Percentiles rank a stretch among this genome's conserved stretches.
phyloP scores from a whole-genome alignment of 768 basidiomycete species.

The Hemileccinum rubropunctum region DNA sequence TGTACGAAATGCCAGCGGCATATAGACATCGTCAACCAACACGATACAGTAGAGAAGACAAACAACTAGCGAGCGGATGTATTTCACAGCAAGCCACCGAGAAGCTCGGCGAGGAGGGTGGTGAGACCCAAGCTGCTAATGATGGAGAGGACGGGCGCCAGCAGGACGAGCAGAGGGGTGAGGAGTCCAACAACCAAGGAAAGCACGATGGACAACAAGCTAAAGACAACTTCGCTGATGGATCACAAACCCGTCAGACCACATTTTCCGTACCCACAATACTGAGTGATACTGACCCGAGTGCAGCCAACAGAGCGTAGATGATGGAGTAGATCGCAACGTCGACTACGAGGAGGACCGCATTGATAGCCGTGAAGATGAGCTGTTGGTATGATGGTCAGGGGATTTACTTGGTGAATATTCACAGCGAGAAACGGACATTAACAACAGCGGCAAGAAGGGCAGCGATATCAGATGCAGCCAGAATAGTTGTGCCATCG shows the following conservation, averaged over 20 bases:
- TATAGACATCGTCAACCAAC: no score
- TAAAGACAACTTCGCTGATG: constrained; percentile 1
- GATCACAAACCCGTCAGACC: neutral
- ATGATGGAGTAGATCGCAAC: neutral
- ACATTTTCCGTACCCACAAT: no score
- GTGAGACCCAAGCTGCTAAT: constrained; percentile 6
- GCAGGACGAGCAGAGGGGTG: neutral
- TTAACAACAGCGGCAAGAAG: constrained; percentile 1
- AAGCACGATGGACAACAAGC: neutral
- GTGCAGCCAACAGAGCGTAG: neutral
- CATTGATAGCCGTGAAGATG: constrained; percentile 1
- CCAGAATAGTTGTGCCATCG: constrained; percentile 1
- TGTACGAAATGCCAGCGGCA: no score
- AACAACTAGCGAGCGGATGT: no score
- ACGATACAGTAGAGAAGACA: no score
- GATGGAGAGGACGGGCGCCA: constrained; percentile 9
- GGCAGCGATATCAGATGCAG: constrained; percentile 3
- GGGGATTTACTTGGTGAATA: no score
- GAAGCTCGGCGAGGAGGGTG: neutral
- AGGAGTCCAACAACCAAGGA: constrained; percentile 8
- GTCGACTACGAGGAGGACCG: constrained; percentile 11
- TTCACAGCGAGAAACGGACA: neutral
- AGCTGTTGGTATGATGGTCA: constrained; percentile 3
- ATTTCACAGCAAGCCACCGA: neutral
- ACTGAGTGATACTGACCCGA: constrained; percentile 3